phyloP scores from a whole-genome alignment of 2,329 filamentous ascomycete species.

The Nemania sp. region DNA sequence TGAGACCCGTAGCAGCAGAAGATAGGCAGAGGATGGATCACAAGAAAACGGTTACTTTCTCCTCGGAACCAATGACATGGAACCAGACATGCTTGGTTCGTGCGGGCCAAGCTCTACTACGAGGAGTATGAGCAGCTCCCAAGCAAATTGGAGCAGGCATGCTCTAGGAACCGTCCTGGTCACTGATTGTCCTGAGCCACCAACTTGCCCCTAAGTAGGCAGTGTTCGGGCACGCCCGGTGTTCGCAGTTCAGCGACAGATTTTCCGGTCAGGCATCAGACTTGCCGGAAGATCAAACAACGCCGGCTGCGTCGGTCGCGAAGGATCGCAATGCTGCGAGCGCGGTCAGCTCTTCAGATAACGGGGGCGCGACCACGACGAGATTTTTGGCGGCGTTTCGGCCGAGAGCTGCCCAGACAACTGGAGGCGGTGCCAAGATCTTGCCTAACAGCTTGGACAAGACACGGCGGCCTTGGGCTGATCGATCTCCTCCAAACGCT shows the following conservation, averaged over 20 bases:
- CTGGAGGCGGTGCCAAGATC: not conserved
- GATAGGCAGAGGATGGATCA: not conserved
- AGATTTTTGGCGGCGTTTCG: not conserved
- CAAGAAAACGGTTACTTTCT: too few relatives aligned
- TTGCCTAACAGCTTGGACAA: too few relatives aligned
- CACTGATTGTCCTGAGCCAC: too few relatives aligned
- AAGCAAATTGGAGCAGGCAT: not conserved
- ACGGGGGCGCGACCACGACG: too few relatives aligned
- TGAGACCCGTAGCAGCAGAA: not conserved
- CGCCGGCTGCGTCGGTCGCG: not conserved
- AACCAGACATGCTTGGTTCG: not conserved
- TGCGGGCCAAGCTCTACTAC: constrained; percentile 12
- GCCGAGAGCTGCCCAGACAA: not conserved
- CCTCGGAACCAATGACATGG: constrained; percentile 2
- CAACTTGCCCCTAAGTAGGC: too few relatives aligned
- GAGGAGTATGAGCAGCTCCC: not conserved
- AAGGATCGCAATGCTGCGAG: not conserved
- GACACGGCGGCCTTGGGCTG: too few relatives aligned
- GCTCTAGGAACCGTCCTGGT: too few relatives aligned
- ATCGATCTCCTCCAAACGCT: too few relatives aligned
- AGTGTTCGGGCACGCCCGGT: too few relatives aligned
- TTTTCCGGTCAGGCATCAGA: constrained; percentile 2
- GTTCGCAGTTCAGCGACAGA: too few relatives aligned
- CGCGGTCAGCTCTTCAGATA: too few relatives aligned
- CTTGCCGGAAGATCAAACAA: constrained; percentile 15